phyloP scores from a whole-genome alignment of 306 rosid species.

The Erythrophleum fordii region DNA sequence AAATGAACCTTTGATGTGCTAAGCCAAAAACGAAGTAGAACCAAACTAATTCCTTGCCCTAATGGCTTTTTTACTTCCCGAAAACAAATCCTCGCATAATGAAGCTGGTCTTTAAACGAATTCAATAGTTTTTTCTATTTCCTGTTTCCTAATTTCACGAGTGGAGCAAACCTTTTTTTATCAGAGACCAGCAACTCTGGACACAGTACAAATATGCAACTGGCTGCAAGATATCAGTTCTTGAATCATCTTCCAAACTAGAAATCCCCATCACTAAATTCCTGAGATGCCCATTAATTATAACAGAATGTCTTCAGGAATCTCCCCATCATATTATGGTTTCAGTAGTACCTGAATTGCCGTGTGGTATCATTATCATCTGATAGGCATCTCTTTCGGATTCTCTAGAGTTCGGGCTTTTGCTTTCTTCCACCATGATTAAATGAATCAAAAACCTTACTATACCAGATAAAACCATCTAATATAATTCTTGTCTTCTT shows the following conservation, averaged over 20 bases:
- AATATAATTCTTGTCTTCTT: conserved; percentile 61
- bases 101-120: conserved; percentile 24
- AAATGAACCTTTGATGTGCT: conserved; percentile 13
- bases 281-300: conserved; percentile 6
- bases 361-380: conserved; percentile 9
- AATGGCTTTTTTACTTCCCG: conserved; percentile 34
- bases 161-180: conserved; percentile 26
- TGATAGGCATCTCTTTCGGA: conserved; percentile 15
- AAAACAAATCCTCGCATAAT: conserved; percentile 32
- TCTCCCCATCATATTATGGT: conserved; percentile 22
- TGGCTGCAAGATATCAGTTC: conserved; percentile 8
- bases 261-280: conserved; percentile 1
- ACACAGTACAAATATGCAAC: conserved; percentile 36
- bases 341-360: conserved; percentile 15
- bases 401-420: conserved; percentile 22
- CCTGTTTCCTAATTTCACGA: conserved; percentile 21
- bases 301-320: conserved; percentile 38
- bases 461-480: conserved; percentile 42
- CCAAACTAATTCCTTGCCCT: conserved; percentile 32
- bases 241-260: conserved; percentile 41
- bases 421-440: conserved; percentile 1
- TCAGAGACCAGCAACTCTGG: conserved; percentile 28
- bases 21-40: conserved; percentile 10
- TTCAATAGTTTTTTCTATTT: conserved; percentile 12
- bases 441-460: conserved; percentile 17